Percentiles rank a stretch among this genome's conserved stretches.
These are phyloP conservation scores for Amaranthus tricolor DNA, from an alignment of 179 eudicot species.

Conservation along the genomic window DNA sequence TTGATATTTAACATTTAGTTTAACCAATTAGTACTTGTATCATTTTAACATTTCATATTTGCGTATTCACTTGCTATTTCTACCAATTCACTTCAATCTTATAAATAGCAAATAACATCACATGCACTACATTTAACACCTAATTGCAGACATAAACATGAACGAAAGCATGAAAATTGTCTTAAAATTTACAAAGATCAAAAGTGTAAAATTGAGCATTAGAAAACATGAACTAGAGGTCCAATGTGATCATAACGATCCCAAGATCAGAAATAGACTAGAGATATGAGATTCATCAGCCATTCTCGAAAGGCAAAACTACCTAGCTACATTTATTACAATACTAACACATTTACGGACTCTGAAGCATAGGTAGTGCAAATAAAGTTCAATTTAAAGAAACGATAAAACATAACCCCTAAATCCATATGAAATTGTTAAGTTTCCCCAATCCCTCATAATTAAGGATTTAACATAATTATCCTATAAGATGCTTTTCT, in stretches of 20 bases:
- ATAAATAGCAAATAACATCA: not conserved
- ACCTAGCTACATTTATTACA: not conserved
- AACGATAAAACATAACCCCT: not conserved
- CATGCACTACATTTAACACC: not conserved
- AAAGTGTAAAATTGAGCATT: not conserved
- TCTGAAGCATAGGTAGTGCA: no score
- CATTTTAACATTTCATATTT: not conserved
- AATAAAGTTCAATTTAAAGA: not conserved
- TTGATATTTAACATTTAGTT: not conserved
- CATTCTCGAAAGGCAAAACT: not conserved
- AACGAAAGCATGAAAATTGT: not conserved
- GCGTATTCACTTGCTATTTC: not conserved
- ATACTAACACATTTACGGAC: not conserved
- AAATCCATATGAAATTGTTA: not conserved
- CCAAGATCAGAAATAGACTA: not conserved
- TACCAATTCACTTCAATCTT: not conserved
- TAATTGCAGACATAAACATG: not conserved
- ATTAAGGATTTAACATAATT: no score
- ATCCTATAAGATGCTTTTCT: not conserved
- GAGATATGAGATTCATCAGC: not conserved
- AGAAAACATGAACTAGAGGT: not conserved
- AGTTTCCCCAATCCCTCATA: not conserved
- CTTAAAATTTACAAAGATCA: not conserved
- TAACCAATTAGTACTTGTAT: not conserved
- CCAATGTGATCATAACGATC: not conserved